Conservation (phyloP, 192 early-diverging fungal genomes). For the Coemansia sp. region DNA sequence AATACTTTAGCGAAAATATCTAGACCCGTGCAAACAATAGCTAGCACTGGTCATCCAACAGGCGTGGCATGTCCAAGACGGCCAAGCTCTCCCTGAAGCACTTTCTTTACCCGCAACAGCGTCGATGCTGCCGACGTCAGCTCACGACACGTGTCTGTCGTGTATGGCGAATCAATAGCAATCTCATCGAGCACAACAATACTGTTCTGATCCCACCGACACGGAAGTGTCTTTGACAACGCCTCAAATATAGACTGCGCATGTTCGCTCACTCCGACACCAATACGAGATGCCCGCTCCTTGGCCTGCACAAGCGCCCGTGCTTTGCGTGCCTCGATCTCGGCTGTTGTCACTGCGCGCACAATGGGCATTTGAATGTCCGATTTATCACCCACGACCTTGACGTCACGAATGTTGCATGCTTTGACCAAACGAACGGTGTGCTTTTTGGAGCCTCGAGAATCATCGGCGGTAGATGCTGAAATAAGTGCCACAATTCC, state of each 20-base stretch:
- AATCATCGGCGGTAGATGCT: conserved; percentile 1
- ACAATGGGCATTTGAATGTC: conserved; percentile 10
- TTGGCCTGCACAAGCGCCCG: conserved; percentile 28
- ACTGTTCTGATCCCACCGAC: conserved; percentile 69
- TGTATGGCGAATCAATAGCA: conserved; percentile 71
- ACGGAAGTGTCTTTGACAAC: conserved; percentile 78
- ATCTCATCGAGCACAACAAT: conserved; percentile 85
- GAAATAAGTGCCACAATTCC: conserved; percentile 40
- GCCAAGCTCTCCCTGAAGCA: conserved; percentile 54
- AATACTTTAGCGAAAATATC: background rate
- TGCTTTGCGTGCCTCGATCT: conserved; percentile 42
- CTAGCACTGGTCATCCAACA: background rate
- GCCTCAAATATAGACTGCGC: conserved; percentile 82
- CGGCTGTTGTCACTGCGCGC: conserved; percentile 8
- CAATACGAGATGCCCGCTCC: conserved; percentile 56
- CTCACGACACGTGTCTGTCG: conserved; percentile 61
- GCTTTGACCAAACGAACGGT: background rate
- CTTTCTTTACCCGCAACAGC: conserved; percentile 73
- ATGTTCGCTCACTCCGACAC: conserved; percentile 74
- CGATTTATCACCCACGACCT: background rate
- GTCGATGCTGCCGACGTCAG: conserved; percentile 57
- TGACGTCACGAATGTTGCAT: background rate
- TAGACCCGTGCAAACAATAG: background rate
- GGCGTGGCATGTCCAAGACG: conserved; percentile 21
- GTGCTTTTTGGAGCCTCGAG: background rate